These are phyloP conservation scores for Pseudocercospora macadamiae DNA, from an alignment of 2,329 filamentous ascomycete species.

Conservation along the genomic window DNA sequence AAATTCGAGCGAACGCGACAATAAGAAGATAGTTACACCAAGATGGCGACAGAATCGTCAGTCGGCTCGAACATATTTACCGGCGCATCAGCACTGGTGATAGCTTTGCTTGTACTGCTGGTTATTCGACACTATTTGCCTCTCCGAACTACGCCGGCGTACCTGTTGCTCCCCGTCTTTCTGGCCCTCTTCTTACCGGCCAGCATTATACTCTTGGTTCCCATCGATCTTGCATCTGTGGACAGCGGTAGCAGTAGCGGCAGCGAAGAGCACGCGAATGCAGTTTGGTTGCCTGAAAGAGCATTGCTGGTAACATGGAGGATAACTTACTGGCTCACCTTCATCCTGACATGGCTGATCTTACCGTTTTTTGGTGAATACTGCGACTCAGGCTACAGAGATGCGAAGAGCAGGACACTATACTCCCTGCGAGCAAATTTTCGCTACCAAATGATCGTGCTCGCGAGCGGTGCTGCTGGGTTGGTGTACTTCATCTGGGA, in stretches of 20 bases:
- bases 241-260: conserved; percentile 48
- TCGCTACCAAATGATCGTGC: conserved; percentile 80
- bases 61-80: conserved; percentile 81
- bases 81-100: conserved; percentile 68
- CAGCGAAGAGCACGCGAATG: conserved; percentile 57
- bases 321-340: conserved; percentile 96
- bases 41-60: conserved; percentile 56
- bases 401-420: conserved; percentile 75
- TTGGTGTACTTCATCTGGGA: conserved; percentile 81
- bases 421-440: conserved; percentile 88
- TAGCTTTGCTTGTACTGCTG: conserved; percentile 77
- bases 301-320: conserved; percentile 87
- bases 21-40: conserved; percentile 10
- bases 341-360: conserved; percentile 93
- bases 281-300: conserved; percentile 82
- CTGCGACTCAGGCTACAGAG: conserved; percentile 88
- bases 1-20: background rate
- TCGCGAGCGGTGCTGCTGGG: conserved; percentile 70
- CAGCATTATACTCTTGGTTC: conserved; percentile 87
- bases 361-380: conserved; percentile 93
- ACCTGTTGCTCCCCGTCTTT: conserved; percentile 89
- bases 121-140: conserved; percentile 89
- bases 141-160: conserved; percentile 84
- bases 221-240: conserved; percentile 90
- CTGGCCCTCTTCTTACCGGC: conserved; percentile 92